These are phyloP conservation scores for Lachancea dasiensis DNA, from an alignment of 805 yeast species.

Conservation along the genomic window DNA sequence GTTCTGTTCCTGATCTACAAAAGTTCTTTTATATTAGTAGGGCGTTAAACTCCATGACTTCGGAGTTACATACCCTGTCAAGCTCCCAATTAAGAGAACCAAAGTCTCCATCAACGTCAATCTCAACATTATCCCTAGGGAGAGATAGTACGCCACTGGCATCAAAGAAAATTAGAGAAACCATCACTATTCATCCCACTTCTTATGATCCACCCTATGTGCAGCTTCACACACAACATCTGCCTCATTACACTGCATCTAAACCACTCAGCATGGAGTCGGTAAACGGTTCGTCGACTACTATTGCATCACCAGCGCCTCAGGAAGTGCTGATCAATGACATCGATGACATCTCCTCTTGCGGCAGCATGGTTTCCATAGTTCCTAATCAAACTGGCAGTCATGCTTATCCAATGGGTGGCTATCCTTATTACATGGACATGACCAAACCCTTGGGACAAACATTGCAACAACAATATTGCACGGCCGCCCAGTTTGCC, in stretches of 20 bases:
- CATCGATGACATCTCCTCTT: not conserved
- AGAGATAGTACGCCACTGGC: conserved; percentile 15
- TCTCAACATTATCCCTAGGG: too few species aligned
- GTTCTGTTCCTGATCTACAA: not conserved
- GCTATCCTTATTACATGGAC: conserved; percentile 17
- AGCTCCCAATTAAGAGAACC: conserved; percentile 8
- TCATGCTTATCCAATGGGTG: conserved; percentile 1
- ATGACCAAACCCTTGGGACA: conserved; percentile 26
- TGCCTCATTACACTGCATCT: conserved; percentile 15
- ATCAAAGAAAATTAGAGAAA: conserved; percentile 11
- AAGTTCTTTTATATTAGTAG: conserved; percentile 3
- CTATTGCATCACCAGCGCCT: conserved; percentile 14
- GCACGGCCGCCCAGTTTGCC: conserved; percentile 27
- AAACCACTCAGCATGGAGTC: conserved; percentile 12
- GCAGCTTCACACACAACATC: conserved; percentile 15
- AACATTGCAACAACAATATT: conserved; percentile 26
- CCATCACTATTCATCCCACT: conserved; percentile 2
- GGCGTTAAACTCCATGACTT: conserved; percentile 3
- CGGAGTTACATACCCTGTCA: conserved; percentile 3
- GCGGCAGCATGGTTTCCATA: conserved; percentile 4
- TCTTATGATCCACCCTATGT: conserved; percentile 18
- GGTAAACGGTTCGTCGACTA: not conserved
- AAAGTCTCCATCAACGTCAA: conserved; percentile 9
- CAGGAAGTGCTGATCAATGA: conserved; percentile 22
- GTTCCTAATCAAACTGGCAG: not conserved